Base-by-base conservation (phyloP, 306 rosid species). In the Quillaja saponaria region DNA sequence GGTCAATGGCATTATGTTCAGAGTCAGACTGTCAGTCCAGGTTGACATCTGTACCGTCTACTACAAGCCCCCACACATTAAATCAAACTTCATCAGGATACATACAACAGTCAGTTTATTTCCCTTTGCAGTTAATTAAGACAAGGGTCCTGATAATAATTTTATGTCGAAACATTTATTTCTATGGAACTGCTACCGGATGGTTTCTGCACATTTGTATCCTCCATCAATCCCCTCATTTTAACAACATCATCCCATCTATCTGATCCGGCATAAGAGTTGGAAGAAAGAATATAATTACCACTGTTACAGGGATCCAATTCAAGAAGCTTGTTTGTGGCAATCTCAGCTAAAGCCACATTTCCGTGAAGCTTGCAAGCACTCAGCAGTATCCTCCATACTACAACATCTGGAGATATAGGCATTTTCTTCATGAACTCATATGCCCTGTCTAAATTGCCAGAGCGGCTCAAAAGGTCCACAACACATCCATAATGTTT, bases 211-310 rank as follows among this genome's bases (percentile, higher is more conserved):
- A 86, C 81, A 39, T 85, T 81, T 57, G 71, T 79, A 34, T 55
- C 64, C 45, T 73, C 83, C 95, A 91, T 88, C 68, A 78, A 41
- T 76, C 77, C 76, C 78, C 95, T 91, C 65, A 84, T 88, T 78
- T 76, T 86, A 48, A 76, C 1, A 71, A 60, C 91, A 76, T 84
- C 96, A 51, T 88, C 92, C 98, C 96, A 91, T 82, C 96, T 91
- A 25, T 84, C 71, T 16, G 80, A 77, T 19, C 82, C 80, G 0
- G 92, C 92, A 33, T 88, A 91, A 56, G 82, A 73, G 63, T 79
- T 79, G 51, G 96, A 79, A 8, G 87, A 86, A 25, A 91, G 95
- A 63, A 88, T 72, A 54, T 82, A 91, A 64, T 84, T 84, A 60
- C 91, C 86, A 44, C 88, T 86, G 19, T 88, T 81, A 39, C 74